Evolutionary conservation across 352 stramenopile genomes (phyloP).

Genomic region (Pythium utonaiense): DNA sequence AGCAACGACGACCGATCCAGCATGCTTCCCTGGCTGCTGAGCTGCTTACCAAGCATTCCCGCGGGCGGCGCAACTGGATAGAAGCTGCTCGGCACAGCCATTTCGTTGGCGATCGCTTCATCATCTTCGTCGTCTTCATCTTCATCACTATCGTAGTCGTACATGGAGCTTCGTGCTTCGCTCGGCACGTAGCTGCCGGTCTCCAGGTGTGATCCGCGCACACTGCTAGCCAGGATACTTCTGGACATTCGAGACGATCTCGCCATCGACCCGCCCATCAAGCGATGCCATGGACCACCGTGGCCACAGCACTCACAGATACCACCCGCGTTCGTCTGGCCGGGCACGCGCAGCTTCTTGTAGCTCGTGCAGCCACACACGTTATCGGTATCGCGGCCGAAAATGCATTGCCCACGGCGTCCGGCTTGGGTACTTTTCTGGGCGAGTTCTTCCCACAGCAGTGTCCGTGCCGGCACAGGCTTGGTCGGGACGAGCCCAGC

Average conservation of each 20-base stretch:
- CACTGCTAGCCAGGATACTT: constrained; percentile 29
- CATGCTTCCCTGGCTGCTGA: constrained; percentile 7
- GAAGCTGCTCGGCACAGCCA: constrained; percentile 47
- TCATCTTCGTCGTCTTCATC: constrained; percentile 38
- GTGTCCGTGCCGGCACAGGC: constrained; percentile 62
- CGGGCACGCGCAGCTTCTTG: constrained; percentile 35
- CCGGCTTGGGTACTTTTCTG: constrained; percentile 27
- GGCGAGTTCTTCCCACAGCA: constrained; percentile 82
- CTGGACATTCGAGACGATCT: constrained; percentile 13
- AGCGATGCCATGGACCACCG: constrained; percentile 64
- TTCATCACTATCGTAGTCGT: constrained; percentile 44
- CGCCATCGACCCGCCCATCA: constrained; percentile 47
- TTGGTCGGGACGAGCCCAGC: constrained; percentile 67
- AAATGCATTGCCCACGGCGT: constrained; percentile 60
- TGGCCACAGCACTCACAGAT: constrained; percentile 72
- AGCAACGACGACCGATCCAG: constrained; percentile 32
- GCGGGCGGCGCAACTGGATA: not conserved
- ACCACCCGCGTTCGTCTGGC: constrained; percentile 44
- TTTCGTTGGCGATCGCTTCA: constrained; percentile 62
- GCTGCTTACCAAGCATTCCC: not conserved
- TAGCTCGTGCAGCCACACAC: constrained; percentile 62
- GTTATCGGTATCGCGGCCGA: constrained; percentile 45
- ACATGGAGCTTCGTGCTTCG: constrained; percentile 20
- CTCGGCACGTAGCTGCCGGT: constrained; percentile 13
- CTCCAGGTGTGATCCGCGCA: constrained; percentile 9